These are phyloP conservation scores for Auxenochlorella pyrenoidosa DNA, from an alignment of 139 green algal genomes.

Conservation along the genomic window DNA sequence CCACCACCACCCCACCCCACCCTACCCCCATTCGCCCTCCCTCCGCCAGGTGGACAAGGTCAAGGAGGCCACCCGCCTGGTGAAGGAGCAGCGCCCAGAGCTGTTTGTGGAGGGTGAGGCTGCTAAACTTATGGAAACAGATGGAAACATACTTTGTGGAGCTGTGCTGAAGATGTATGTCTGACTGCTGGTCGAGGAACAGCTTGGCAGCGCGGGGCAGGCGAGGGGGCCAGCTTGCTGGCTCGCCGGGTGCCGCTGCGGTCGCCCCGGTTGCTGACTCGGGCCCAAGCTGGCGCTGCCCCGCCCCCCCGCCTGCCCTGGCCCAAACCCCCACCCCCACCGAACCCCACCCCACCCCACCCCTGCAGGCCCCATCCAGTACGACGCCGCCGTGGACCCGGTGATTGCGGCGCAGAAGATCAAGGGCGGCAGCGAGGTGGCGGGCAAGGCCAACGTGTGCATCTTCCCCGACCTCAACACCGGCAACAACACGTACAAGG, in stretches of 20 bases:
- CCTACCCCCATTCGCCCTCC: background rate
- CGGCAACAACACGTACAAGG: conserved; percentile 93
- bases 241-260: too few relatives aligned
- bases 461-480: conserved; percentile 96
- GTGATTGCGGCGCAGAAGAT: conserved; percentile 78
- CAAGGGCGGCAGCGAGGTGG: conserved; percentile 80
- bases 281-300: too few relatives aligned
- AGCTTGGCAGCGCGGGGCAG: too few relatives aligned
- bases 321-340: background rate
- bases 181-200: too few relatives aligned
- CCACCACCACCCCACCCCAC: background rate
- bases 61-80: conserved; percentile 69
- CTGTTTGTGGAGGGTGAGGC: conserved; percentile 73
- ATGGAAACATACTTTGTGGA: too few relatives aligned
- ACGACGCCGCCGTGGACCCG: conserved; percentile 88
- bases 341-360: background rate
- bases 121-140: too few relatives aligned
- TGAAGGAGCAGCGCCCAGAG: conserved; percentile 69
- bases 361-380: conserved; percentile 75
- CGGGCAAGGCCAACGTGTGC: conserved; percentile 83
- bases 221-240: too few relatives aligned
- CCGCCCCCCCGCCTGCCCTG: too few relatives aligned
- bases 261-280: too few relatives aligned
- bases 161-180: too few relatives aligned
- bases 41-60: conserved; percentile 79